Conservation (phyloP, 1,284 basidiomycete genomes). For the Megacollybia platyphylla region DNA sequence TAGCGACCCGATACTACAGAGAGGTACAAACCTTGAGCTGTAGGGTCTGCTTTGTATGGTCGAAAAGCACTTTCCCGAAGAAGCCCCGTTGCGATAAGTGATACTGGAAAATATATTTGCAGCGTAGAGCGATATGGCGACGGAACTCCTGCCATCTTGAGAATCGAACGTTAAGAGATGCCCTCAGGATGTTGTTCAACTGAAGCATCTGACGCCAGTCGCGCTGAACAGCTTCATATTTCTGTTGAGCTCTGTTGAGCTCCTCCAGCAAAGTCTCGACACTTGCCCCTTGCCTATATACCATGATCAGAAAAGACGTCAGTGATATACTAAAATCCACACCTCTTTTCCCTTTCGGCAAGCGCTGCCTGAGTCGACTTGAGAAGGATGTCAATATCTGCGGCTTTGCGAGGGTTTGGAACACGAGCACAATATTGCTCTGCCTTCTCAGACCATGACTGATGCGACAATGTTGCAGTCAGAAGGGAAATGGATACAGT, state of each 20-base stretch:
- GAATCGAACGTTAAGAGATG: constrained; percentile 54
- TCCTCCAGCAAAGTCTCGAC: constrained; percentile 68
- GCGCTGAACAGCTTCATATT: constrained; percentile 40
- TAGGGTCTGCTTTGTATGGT: constrained; percentile 62
- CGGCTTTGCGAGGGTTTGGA: constrained; percentile 40
- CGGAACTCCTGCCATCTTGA: constrained; percentile 82
- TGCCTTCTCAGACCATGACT: constrained; percentile 61
- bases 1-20: background rate
- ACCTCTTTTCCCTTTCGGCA: constrained; percentile 59
- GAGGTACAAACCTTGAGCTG: constrained; percentile 45
- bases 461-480: background rate
- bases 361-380: constrained; percentile 56
- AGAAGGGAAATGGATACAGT: background rate
- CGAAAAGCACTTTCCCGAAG: constrained; percentile 75
- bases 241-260: constrained; percentile 47
- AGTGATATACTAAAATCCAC: constrained; percentile 11
- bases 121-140: constrained; percentile 73
- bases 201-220: constrained; percentile 50
- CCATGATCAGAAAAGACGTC: background rate
- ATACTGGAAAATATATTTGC: constrained; percentile 72
- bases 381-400: constrained; percentile 47
- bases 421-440: constrained; percentile 49
- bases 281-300: constrained; percentile 55
- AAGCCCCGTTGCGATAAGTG: constrained; percentile 81
- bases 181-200: constrained; percentile 59